Evolutionary conservation across 345 rosid species (phyloP), one percentile per base, ranked within the genome.

Genomic region (Eucalyptus fibrosa): DNA sequence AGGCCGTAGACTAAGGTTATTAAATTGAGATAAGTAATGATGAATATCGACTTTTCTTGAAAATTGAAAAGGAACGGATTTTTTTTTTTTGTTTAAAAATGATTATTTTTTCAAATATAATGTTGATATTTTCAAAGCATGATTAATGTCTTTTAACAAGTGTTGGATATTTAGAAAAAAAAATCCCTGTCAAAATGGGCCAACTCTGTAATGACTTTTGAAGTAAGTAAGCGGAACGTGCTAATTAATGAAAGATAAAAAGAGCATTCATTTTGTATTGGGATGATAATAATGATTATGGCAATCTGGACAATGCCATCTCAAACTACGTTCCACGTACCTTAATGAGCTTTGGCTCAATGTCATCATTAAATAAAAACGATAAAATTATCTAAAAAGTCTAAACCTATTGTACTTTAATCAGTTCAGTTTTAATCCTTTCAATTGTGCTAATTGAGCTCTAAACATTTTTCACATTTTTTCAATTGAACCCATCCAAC

Each of bases 221-320:
- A 86, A 89, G 51, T 89, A 93, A 94, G 96, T 94, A 94, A 93
- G 91, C 85, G 34, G 69, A 92, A 94, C 94, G 92, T 94, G 96
- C 87, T 89, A 81, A 92, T 92, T 88, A 94, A 92, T 94, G 90
- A 93, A 72, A 90, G 88, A 89, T 86, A 44, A 32, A 65, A 56
- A 26, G 34, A 56, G 69, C 49, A 72, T 72, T 72, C 83, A 37
- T 10, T 72, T 69, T 37, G 8, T 37, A 72, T 37, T 72, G 83
- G 28, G 83, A 72, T 72, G 14, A 37, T 37, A 72, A 72, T 37
- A 11, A 72, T 72, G 83, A 72, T 72, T 21, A 37, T 19, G 83
- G 83, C 83, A 72, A 72, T 37, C 83, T 37, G 45, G 83, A 10
- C 28, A 1, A 72, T 72, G 14, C 45, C 83, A 19, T 19, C 81